Evolutionary conservation across 2,329 filamentous ascomycete species (phyloP).

Genomic region (Domatiomyces catenatus): DNA sequence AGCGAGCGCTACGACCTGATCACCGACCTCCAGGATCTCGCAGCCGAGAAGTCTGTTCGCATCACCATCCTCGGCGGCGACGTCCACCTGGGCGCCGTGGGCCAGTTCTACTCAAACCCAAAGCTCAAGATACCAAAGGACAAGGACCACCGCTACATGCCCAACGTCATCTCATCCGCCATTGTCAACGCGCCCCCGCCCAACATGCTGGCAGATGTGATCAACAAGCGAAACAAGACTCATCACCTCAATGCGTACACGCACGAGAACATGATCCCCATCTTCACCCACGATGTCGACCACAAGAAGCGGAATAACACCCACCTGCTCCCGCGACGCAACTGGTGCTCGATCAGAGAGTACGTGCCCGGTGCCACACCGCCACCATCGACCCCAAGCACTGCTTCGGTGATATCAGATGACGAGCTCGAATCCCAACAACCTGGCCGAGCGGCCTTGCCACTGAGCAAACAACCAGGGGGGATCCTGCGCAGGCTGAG

Average conservation of each 20-base stretch:
- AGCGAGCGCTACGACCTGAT: slow-evolving; percentile 73
- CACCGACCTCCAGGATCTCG: slow-evolving; percentile 81
- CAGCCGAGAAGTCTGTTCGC: slow-evolving; percentile 79
- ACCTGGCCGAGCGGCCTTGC: slow-evolving; percentile 34
- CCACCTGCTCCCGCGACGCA: slow-evolving; percentile 69
- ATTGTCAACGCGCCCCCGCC: slow-evolving; percentile 87
- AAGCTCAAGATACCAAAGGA: slow-evolving; percentile 72
- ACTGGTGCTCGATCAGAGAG: slow-evolving; percentile 85
- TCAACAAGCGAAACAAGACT: slow-evolving; percentile 80
- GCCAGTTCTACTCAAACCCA: slow-evolving; percentile 87
- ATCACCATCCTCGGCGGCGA: slow-evolving; percentile 87
- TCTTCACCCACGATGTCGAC: slow-evolving; percentile 81
- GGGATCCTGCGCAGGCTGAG: slow-evolving; percentile 35
- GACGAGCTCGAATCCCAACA: slow-evolving; percentile 13
- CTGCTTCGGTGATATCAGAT: slow-evolving; percentile 16
- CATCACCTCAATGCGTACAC: slow-evolving; percentile 55
- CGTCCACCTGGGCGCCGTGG: slow-evolving; percentile 80
- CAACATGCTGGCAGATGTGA: slow-evolving; percentile 71
- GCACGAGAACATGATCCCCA: slow-evolving; percentile 88
- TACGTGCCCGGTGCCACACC: slow-evolving; percentile 69
- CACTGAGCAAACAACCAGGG: slow-evolving; percentile 41
- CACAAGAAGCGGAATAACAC: slow-evolving; percentile 85
- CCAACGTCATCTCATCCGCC: slow-evolving; percentile 82
- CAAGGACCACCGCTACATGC: slow-evolving; percentile 89
- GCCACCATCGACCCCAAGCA: slow-evolving; percentile 46